Evolutionary conservation across 495 filamentous ascomycete genomes (phyloP), one percentile per base, ranked within the genome.

Genomic region (Annulohypoxylon stygium): DNA sequence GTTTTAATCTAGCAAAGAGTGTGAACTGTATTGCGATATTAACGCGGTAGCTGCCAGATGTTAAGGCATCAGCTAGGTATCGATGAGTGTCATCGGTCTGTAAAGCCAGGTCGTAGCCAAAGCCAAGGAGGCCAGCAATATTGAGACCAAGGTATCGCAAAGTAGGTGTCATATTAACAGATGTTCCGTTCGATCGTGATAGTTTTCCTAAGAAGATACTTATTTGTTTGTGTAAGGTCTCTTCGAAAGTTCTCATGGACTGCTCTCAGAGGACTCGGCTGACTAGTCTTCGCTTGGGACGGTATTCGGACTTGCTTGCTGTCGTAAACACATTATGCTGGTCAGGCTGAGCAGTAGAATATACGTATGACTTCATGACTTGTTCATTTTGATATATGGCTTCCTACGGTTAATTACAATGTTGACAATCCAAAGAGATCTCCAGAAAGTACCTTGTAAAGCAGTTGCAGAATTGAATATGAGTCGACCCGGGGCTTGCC

Each of bases 201-300:
- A 69, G 53, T 4, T 61, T 43, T 12, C 34, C n/a, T 25, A 75
- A 33, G 37, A 66, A 75, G 0, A 75, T 43, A 16, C 70, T 61
- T 0, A 74, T 30, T 26, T 74, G 60, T 18, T 34, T 36, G 23
- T 36, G 18, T 61, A 74, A 61, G 1, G 53, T 61, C 30, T 65
- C 65, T 41, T 74, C 71, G 23, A 74, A 74, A 2, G 10, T 8
- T 1, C 66, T 66, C 65, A 64, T 70, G 2, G 66, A 55, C 11
- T 50, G 59, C 10, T 68, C 71, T 14, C 45, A 43, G 30, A 69
- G 9, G 58, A 34, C 58, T 26, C 63, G 58, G n/a, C 70, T 58
- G 65, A 73, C 18, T 11, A 69, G 26, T 39, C 41, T 69, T 14
- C 70, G 65, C 50, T 69, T 73, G 1, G 10, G 10, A 5, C 39